phyloP scores from a whole-genome alignment of 768 basidiomycete genomes.

The Leccinum imitatum region DNA sequence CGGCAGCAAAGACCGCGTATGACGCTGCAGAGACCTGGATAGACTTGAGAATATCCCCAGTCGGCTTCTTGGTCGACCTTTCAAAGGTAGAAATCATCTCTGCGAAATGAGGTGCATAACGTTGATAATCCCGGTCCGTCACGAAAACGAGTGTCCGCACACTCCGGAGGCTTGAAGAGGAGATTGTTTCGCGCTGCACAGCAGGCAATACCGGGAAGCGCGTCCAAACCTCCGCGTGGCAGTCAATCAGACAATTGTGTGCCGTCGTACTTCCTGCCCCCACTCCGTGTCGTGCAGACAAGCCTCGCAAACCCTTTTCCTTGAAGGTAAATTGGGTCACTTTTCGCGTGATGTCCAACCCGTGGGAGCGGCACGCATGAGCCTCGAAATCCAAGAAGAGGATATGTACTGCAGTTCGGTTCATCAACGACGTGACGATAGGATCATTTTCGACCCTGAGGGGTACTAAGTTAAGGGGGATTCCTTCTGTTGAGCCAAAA shows the following conservation, averaged over 20 bases:
- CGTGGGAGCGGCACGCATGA: constrained; percentile 40
- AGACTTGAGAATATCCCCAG: constrained; percentile 41
- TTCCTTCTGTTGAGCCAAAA: constrained; percentile 52
- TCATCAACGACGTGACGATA: constrained; percentile 46
- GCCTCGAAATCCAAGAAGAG: constrained; percentile 37
- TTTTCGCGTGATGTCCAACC: constrained; percentile 53
- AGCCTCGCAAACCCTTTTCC: constrained; percentile 35
- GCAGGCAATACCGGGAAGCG: constrained; percentile 59
- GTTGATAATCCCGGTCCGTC: constrained; percentile 35
- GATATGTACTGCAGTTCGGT: constrained; percentile 42
- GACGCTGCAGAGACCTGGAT: constrained; percentile 36
- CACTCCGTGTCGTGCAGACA: constrained; percentile 9
- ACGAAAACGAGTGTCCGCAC: constrained; percentile 44
- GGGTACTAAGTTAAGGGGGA: constrained; percentile 34
- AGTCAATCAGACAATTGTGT: constrained; percentile 55
- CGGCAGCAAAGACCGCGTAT: constrained; percentile 29
- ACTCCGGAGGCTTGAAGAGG: constrained; percentile 33
- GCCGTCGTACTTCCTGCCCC: constrained; percentile 19
- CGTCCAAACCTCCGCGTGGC: constrained; percentile 57
- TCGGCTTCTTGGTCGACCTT: constrained; percentile 50
- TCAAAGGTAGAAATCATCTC: constrained; percentile 49
- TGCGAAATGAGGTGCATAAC: constrained; percentile 43
- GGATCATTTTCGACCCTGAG: constrained; percentile 23
- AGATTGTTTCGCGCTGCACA: constrained; percentile 44
- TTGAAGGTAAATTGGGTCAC: constrained; percentile 57